A percentile compares a stretch with the other conserved stretches of the same genome.
Conservation (phyloP, 108 stramenopile species). For the Discostella stelligeroides region DNA sequence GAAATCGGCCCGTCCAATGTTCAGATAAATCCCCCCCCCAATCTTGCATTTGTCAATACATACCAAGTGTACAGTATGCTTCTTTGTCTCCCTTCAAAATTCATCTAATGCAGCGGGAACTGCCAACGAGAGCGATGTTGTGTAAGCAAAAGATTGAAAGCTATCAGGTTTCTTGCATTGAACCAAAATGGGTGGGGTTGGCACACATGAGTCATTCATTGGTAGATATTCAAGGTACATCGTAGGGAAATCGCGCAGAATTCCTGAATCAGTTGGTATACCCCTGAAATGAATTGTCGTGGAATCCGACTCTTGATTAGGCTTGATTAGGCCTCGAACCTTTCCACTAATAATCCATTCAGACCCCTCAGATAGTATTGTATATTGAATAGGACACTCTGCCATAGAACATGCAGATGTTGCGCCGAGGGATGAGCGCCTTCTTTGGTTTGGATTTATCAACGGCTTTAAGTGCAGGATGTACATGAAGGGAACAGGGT, state of each 20-base stretch:
- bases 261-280: constrained; percentile 63
- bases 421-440: constrained; percentile 12
- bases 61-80: too few species aligned
- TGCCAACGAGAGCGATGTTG: constrained; percentile 41
- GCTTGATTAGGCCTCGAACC: constrained; percentile 62
- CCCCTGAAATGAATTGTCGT: constrained; percentile 60
- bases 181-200: constrained; percentile 44
- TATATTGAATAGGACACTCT: constrained; percentile 44
- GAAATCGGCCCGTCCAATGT: too few species aligned
- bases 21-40: too few species aligned
- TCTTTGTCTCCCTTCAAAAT: too few species aligned
- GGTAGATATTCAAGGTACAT: constrained; percentile 48
- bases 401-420: constrained; percentile 18
- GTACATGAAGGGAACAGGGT: constrained; percentile 63
- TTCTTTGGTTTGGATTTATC: constrained; percentile 40
- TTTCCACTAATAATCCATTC: constrained; percentile 73
- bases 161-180: constrained; percentile 39
- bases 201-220: background rate
- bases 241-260: constrained; percentile 56
- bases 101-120: constrained; percentile 39
- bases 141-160: constrained; percentile 50
- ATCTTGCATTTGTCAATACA: too few species aligned
- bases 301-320: constrained; percentile 15
- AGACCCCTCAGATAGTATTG: constrained; percentile 52
- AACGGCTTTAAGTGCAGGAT: constrained; percentile 39